phyloP scores from a whole-genome alignment of 441 rosid genomes.

The Mallotus japonicus region DNA sequence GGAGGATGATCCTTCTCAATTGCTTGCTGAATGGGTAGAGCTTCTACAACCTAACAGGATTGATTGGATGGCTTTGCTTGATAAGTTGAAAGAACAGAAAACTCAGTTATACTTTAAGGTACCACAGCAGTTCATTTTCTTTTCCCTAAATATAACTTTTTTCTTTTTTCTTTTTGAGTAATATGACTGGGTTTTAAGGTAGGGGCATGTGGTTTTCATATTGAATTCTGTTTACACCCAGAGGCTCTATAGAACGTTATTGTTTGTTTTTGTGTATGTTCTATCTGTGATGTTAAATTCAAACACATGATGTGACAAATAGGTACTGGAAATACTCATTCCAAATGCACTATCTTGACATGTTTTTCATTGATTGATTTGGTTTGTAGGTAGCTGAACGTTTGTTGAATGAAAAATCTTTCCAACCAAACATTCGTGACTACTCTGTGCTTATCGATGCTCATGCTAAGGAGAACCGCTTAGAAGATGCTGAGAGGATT shows the following conservation, averaged over 20 bases:
- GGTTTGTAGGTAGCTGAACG: slow-evolving; percentile 63
- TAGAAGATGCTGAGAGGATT: slow-evolving; percentile 74
- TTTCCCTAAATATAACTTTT: neutral
- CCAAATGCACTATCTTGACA: slow-evolving; percentile 18
- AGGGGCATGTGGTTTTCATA: neutral
- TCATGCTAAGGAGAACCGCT: slow-evolving; percentile 48
- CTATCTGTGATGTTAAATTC: neutral
- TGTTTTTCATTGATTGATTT: slow-evolving; percentile 22
- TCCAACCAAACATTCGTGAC: slow-evolving; percentile 54
- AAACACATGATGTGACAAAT: neutral
- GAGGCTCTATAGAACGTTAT: neutral
- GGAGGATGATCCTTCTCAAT: slow-evolving; percentile 63
- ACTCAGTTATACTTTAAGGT: slow-evolving; percentile 56
- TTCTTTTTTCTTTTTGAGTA: neutral
- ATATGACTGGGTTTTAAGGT: neutral
- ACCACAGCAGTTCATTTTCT: slow-evolving; percentile 12
- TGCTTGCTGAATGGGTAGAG: slow-evolving; percentile 72
- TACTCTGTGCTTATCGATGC: slow-evolving; percentile 66
- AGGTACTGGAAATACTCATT: neutral
- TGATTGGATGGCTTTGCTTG: slow-evolving; percentile 76
- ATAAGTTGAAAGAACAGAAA: slow-evolving; percentile 56
- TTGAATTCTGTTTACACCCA: neutral
- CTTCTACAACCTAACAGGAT: slow-evolving; percentile 68
- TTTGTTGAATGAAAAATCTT: slow-evolving; percentile 59
- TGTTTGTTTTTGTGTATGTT: too few species aligned